These are phyloP conservation scores for Aquilaria agallochum DNA, from an alignment of 441 rosid genomes.

Conservation along the genomic window DNA sequence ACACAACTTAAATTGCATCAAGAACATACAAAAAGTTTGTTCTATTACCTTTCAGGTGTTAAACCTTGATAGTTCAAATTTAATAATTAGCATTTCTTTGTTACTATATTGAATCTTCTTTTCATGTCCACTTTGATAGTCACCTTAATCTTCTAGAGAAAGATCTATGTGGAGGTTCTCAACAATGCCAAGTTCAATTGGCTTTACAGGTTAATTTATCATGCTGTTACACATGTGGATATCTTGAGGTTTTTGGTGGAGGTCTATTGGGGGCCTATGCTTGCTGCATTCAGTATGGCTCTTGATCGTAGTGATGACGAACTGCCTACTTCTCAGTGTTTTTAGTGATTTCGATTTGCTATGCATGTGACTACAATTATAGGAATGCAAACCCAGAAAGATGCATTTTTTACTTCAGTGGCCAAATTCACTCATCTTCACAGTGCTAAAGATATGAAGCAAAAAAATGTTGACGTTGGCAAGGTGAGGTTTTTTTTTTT, in stretches of 20 bases:
- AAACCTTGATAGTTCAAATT: too few species aligned
- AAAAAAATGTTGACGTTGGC: slow-evolving; percentile 89
- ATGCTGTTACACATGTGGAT: slow-evolving; percentile 67
- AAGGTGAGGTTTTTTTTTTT: slow-evolving; percentile 38
- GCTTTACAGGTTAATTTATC: slow-evolving; percentile 67
- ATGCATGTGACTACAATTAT: slow-evolving; percentile 87
- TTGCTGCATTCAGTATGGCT: slow-evolving; percentile 89
- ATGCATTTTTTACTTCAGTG: slow-evolving; percentile 88
- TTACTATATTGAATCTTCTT: too few species aligned
- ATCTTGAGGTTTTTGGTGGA: slow-evolving; percentile 93
- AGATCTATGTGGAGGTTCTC: not conserved
- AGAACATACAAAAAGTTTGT: too few species aligned
- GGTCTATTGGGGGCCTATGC: slow-evolving; percentile 95
- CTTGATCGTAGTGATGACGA: slow-evolving; percentile 89
- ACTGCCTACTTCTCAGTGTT: slow-evolving; percentile 79
- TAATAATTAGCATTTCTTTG: too few species aligned
- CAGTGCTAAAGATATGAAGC: slow-evolving; percentile 90
- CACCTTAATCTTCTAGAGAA: not conserved
- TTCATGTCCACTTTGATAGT: too few species aligned
- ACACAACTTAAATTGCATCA: too few species aligned
- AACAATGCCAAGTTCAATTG: slow-evolving; percentile 1
- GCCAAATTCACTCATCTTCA: slow-evolving; percentile 94
- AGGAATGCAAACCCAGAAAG: slow-evolving; percentile 97
- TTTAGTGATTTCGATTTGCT: slow-evolving; percentile 72
- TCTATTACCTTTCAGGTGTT: too few species aligned